Base-by-base conservation (phyloP, 179 eudicot species). In the Corrigiola litoralis region DNA sequence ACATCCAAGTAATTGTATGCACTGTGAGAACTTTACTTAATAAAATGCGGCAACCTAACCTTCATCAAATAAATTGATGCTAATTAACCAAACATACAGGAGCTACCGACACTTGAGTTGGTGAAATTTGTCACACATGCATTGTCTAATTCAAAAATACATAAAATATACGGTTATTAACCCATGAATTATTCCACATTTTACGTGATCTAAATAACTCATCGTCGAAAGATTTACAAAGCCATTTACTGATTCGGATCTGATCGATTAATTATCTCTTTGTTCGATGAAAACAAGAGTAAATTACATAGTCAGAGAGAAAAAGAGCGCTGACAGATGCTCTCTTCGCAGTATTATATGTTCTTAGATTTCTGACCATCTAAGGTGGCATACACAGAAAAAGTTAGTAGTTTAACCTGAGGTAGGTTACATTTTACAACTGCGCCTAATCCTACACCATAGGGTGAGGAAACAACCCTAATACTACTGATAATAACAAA, bases 341-440 rank as follows among this genome's bases (percentile, higher is more conserved):
- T 60, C 66, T 44, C 44, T 16, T 69, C 20, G 38, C 32, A 61
- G 67, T 52, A 36, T 49, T 67, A 29, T 63, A 49, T 37, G 48
- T 55, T 65, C 60, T 24, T 64, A 64, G 55, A 62, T 32, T 62
- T 62, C 55, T 36, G 16, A 59, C 37, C 46, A 16, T 42, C 61
- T 52, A 20, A 27, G 36, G 29, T 52, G 67, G 27, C 38, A 70
- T 60, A 70, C 58, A 62, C 74, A 63, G 53, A 17, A 54, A 23
- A 27, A 56, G 53, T 58, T 67, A 36, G 52, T 54, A n/a, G 55
- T 45, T 27, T 17, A 49, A 57, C 69, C 73, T 55, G 66, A 74
- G 78, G 61, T 32, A 63, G 70, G 70, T 48, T 62, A 40, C 67
- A 49, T 41, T 32, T 67, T 41, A 45, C 44, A 57, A 17, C 59